Base-by-base conservation (phyloP, 371 early-diverging fungal genomes). In the Mortierella sp. region DNA sequence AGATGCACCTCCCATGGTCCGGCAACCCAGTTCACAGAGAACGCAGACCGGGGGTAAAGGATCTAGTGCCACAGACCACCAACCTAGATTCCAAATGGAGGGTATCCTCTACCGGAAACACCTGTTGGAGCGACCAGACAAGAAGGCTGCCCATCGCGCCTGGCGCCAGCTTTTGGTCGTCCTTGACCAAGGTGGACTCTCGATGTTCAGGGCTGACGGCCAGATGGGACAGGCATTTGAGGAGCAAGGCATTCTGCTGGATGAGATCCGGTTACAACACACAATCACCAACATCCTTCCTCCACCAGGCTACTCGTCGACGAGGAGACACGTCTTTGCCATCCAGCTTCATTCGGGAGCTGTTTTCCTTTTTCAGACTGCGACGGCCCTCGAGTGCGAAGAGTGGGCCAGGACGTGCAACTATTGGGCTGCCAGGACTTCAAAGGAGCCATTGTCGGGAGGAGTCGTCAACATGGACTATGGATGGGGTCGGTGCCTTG, bases 351-450 rank as follows among this genome's bases (percentile, higher is more conserved):
- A 92, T 2, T 89, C 94, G 76, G 95, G 96, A 13, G 92, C 92
- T 26, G 93, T 94, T 10, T 93, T 92, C 66, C 86, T 97, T 22
- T 94, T 96, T 86, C 96, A 97, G 79, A 90, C 94, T 0, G 85
- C 87, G 13, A 90, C 89, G 0, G 86, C 88, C 26, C 89, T 91
- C 6, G 90, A 90, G 66, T 87, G 94, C 19, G 86, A 87, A 13
- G 94, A 93, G 74, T 97, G 98, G 98, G 93, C 94, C 0, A 76
- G 88, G 0, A 91, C 93, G 4, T 93, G 97, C 83, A 97, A 97
- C 82, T 95, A 94, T 71, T 97, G 97, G 97, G 96, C 97, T 2
- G 97, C 97, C 16, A 86, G 95, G 26, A 90, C 92, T 68, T 92
- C 92, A 72, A 95, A 94, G 84, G 97, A 95, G 72, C 97, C 97